Conservation (phyloP, 345 rosid species). For the Salix udensis region DNA sequence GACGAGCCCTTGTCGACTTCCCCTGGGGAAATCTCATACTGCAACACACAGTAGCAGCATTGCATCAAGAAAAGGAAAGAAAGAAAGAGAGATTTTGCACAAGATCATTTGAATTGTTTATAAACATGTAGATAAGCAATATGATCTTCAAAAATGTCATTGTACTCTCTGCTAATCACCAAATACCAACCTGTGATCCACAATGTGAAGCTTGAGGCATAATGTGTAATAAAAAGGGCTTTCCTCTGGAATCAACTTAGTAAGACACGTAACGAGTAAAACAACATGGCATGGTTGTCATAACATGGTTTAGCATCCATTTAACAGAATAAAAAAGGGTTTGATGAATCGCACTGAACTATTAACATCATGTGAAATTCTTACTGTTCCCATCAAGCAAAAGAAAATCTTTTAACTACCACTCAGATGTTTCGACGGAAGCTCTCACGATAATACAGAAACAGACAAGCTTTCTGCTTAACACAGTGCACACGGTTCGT, state of each 20-base stretch:
- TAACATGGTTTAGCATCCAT: background rate
- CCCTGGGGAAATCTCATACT: slow-evolving; percentile 56
- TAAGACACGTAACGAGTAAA: background rate
- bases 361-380: background rate
- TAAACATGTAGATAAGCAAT: background rate
- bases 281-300: background rate
- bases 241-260: background rate
- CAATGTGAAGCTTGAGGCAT: background rate
- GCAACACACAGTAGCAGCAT: slow-evolving; percentile 25
- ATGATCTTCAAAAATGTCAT: background rate
- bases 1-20: slow-evolving; percentile 50
- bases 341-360: background rate
- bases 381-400: background rate
- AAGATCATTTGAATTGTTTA: background rate
- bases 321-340: background rate
- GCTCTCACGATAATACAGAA: background rate
- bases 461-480: background rate
- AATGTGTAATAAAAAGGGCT: background rate
- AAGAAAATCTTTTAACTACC: background rate
- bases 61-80: background rate
- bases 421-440: background rate
- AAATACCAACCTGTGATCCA: background rate
- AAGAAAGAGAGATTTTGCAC: background rate
- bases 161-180: background rate
- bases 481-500: background rate